phyloP scores from a whole-genome alignment of 495 filamentous ascomycete species.

The Aspergillus homomorphus region DNA sequence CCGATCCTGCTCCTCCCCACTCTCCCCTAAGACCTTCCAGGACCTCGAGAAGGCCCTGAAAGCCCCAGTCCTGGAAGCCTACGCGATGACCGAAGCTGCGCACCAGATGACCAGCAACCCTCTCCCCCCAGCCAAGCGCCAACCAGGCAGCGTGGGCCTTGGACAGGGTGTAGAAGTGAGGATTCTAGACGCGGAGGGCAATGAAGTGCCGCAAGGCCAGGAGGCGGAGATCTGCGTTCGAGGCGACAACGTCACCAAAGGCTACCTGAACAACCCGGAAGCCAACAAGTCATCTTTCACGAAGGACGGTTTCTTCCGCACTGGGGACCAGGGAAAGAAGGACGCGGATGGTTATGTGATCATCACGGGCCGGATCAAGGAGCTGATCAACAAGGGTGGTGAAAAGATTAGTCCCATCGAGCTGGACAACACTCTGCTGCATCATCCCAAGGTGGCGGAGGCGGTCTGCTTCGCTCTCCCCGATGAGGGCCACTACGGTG shows the following conservation, averaged over 20 bases:
- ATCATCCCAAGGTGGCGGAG: constrained; percentile 66
- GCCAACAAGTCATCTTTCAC: constrained; percentile 72
- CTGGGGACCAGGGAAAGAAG: constrained; percentile 75
- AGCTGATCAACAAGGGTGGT: constrained; percentile 79
- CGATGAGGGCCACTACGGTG: constrained; percentile 57
- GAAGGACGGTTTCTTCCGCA: constrained; percentile 70
- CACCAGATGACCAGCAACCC: constrained; percentile 91
- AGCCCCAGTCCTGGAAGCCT: constrained; percentile 81
- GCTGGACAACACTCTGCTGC: constrained; percentile 71
- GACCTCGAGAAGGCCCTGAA: constrained; percentile 67
- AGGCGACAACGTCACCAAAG: constrained; percentile 76
- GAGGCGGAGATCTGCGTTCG: constrained; percentile 79
- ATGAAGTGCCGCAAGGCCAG: constrained; percentile 55
- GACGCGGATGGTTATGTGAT: constrained; percentile 72
- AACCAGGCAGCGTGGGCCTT: constrained; percentile 75
- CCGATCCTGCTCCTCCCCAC: constrained; percentile 77
- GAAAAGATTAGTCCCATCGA: constrained; percentile 85
- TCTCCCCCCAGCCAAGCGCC: constrained; percentile 65
- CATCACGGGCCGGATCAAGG: constrained; percentile 79
- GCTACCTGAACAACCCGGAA: constrained; percentile 75
- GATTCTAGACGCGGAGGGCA: constrained; percentile 65
- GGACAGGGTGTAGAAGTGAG: constrained; percentile 77
- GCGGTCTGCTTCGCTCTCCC: constrained; percentile 75
- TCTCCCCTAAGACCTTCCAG: constrained; percentile 73
- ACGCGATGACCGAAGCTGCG: constrained; percentile 88